A percentile compares a stretch with the other conserved stretches of the same genome.
Conservation (phyloP, 805 yeast genomes). For the Hagleromyces aurorensis region DNA sequence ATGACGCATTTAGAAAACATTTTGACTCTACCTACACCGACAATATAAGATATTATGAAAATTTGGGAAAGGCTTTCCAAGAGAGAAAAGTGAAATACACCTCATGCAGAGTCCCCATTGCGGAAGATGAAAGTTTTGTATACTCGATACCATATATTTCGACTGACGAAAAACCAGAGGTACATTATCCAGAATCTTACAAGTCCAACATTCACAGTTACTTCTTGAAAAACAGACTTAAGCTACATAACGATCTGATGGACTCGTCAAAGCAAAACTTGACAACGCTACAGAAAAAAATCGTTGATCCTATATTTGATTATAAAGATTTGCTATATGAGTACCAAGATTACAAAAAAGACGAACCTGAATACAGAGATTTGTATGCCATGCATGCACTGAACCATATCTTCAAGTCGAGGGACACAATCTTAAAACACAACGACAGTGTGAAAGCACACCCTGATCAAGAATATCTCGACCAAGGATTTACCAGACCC, state of each 20-base stretch:
- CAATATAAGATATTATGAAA: slow-evolving; percentile 33
- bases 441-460: slow-evolving; percentile 45
- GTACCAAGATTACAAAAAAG: slow-evolving; percentile 39
- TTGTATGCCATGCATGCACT: slow-evolving; percentile 63
- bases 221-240: slow-evolving; percentile 40
- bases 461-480: slow-evolving; percentile 59
- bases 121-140: slow-evolving; percentile 18
- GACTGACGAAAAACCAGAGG: slow-evolving; percentile 13
- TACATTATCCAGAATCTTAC: slow-evolving; percentile 17
- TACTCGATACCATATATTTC: slow-evolving; percentile 23
- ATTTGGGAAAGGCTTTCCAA: slow-evolving; percentile 29
- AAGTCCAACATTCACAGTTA: slow-evolving; percentile 28
- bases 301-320: slow-evolving; percentile 59
- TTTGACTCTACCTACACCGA: slow-evolving; percentile 43
- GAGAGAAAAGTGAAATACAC: slow-evolving; percentile 26
- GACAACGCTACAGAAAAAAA: slow-evolving; percentile 39
- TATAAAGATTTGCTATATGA: slow-evolving; percentile 69
- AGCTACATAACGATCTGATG: slow-evolving; percentile 24
- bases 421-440: slow-evolving; percentile 77
- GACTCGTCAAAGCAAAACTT: slow-evolving; percentile 23
- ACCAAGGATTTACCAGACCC: slow-evolving; percentile 94
- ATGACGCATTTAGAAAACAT: slow-evolving; percentile 74
- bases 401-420: slow-evolving; percentile 79
- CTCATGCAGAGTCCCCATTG: slow-evolving; percentile 13
- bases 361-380: slow-evolving; percentile 47